Percentiles rank a stretch among this genome's conserved stretches.
Conservation (phyloP, 306 rosid species). For the Cucurbita pepo region DNA sequence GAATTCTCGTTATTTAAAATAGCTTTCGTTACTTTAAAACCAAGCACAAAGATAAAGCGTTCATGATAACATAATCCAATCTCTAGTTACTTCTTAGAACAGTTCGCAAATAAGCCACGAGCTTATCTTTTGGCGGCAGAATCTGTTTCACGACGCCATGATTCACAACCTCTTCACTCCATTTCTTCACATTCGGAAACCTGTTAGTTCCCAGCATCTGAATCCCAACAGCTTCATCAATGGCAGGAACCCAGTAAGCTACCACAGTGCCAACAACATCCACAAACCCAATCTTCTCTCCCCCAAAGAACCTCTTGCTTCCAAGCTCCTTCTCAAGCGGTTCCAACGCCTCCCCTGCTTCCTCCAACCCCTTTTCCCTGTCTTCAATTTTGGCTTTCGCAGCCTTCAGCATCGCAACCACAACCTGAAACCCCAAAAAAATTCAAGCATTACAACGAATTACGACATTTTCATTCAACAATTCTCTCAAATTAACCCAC, state of each 20-base stretch:
- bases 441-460: too few relatives aligned
- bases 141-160: conserved; percentile 15
- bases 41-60: too few relatives aligned
- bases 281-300: conserved; percentile 25
- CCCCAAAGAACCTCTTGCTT: conserved; percentile 37
- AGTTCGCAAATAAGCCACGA: background rate
- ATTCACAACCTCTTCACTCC: conserved; percentile 22
- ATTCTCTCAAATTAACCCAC: background rate
- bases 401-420: conserved; percentile 11
- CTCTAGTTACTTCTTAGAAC: background rate
- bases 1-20: too few relatives aligned
- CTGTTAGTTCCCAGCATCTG: conserved; percentile 4
- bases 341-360: conserved; percentile 16
- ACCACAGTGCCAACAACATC: conserved; percentile 29
- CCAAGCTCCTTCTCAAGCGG: conserved; percentile 38
- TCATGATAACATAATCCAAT: too few relatives aligned
- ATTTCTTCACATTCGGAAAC: conserved; percentile 22
- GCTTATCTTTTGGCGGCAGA: conserved; percentile 15
- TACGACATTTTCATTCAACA: too few relatives aligned
- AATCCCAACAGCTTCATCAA: conserved; percentile 29
- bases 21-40: too few relatives aligned
- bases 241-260: conserved; percentile 26
- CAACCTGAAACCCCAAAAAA: background rate
- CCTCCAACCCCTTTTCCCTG: conserved; percentile 20
- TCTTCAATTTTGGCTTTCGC: conserved; percentile 3